Evolutionary conservation across 1,284 basidiomycete genomes (phyloP).

Genomic region (Microbotryum violaceum): DNA sequence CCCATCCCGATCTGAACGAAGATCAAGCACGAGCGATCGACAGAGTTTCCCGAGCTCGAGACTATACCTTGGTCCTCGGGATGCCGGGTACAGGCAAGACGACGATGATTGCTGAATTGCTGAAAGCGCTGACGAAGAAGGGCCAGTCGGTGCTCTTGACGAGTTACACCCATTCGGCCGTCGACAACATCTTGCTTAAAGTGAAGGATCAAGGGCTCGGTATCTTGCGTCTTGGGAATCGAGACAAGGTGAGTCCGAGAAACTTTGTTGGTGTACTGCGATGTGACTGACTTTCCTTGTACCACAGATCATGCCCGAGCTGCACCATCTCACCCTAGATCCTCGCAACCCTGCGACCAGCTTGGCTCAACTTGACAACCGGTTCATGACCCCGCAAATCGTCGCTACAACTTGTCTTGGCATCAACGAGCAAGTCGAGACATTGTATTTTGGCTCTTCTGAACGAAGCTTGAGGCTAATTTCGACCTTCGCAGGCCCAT

Average conservation of each 20-base stretch:
- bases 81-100: constrained; percentile 99
- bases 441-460: background rate
- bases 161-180: constrained; percentile 94
- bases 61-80: constrained; percentile 87
- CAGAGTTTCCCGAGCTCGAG: constrained; percentile 67
- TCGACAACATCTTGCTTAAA: constrained; percentile 88
- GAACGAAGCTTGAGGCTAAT: constrained; percentile 1
- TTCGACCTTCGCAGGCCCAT: constrained; percentile 53
- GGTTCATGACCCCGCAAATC: constrained; percentile 76
- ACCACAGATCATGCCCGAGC: constrained; percentile 49
- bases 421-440: constrained; percentile 70
- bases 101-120: constrained; percentile 83
- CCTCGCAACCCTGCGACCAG: constrained; percentile 51
- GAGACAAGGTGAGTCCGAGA: constrained; percentile 64
- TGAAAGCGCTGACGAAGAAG: constrained; percentile 64
- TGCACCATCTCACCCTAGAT: constrained; percentile 61
- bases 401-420: constrained; percentile 92
- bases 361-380: constrained; percentile 67
- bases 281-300: background rate
- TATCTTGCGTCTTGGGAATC: constrained; percentile 78
- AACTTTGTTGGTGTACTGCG: background rate
- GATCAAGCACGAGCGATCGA: constrained; percentile 67
- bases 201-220: constrained; percentile 45
- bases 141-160: constrained; percentile 84
- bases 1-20: constrained; percentile 52